These are phyloP conservation scores for Fusarium sp. DNA, from an alignment of 2,329 filamentous ascomycete species.

Conservation along the genomic window DNA sequence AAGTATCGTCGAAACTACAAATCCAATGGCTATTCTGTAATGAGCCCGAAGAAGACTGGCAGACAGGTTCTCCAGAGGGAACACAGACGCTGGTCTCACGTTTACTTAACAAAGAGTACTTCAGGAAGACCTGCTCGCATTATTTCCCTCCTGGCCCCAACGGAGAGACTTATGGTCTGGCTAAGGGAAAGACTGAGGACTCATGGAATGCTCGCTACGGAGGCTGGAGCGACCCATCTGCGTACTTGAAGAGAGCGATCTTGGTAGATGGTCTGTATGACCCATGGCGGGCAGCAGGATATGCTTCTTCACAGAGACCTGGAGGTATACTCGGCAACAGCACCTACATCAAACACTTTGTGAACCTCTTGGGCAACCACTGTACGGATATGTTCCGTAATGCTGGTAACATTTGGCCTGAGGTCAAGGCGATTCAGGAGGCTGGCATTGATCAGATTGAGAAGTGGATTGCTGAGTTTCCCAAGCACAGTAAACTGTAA, in stretches of 20 bases:
- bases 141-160: neutral
- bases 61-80: slow-evolving; percentile 2
- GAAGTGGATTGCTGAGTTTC: neutral
- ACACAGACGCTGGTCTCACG: slow-evolving; percentile 3
- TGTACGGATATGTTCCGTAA: slow-evolving; percentile 6
- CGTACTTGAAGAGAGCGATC: slow-evolving; percentile 2
- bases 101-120: slow-evolving; percentile 4
- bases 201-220: slow-evolving; percentile 1
- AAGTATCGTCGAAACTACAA: neutral
- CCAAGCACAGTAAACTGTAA: neutral
- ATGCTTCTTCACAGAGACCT: slow-evolving; percentile 6
- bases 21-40: slow-evolving; percentile 2
- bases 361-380: slow-evolving; percentile 1
- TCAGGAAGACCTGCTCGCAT: slow-evolving; percentile 1
- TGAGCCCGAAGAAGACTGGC: slow-evolving; percentile 8
- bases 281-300: neutral
- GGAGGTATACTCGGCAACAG: slow-evolving; percentile 6
- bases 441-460: slow-evolving; percentile 5
- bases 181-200: neutral
- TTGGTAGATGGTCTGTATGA: slow-evolving; percentile 2
- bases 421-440: slow-evolving; percentile 10
- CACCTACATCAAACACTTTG: slow-evolving; percentile 1
- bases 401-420: slow-evolving; percentile 4
- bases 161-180: neutral
- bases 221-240: slow-evolving; percentile 8